Evolutionary conservation across 2,329 filamentous ascomycete species (phyloP).

Genomic region (Monosporascus sp.): DNA sequence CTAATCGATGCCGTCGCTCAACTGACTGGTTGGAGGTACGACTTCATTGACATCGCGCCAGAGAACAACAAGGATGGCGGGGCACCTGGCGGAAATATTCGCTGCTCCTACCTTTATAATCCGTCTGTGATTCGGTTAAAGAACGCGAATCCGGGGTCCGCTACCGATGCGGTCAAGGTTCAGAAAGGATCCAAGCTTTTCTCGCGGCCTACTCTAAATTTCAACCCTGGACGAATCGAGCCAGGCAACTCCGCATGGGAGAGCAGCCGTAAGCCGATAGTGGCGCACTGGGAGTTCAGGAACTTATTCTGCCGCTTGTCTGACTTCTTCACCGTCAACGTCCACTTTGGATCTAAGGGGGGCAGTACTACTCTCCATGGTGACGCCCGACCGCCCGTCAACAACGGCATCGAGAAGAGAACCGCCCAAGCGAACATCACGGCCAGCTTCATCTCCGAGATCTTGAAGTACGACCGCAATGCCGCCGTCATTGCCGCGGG

Average conservation of each 20-base stretch:
- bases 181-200: slow-evolving; percentile 22
- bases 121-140: slow-evolving; percentile 53
- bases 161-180: slow-evolving; percentile 51
- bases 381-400: slow-evolving; percentile 60
- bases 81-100: slow-evolving; percentile 66
- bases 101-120: slow-evolving; percentile 64
- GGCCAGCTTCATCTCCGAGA: slow-evolving; percentile 51
- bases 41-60: slow-evolving; percentile 55
- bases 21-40: slow-evolving; percentile 42
- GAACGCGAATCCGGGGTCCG: slow-evolving; percentile 50
- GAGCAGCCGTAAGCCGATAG: slow-evolving; percentile 60
- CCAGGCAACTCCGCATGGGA: slow-evolving; percentile 55
- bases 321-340: slow-evolving; percentile 62
- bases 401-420: slow-evolving; percentile 55
- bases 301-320: slow-evolving; percentile 18
- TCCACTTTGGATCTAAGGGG: slow-evolving; percentile 63
- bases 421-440: slow-evolving; percentile 52
- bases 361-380: slow-evolving; percentile 60
- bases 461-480: slow-evolving; percentile 49
- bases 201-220: slow-evolving; percentile 52
- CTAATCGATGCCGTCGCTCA: slow-evolving; percentile 47
- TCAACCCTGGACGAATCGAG: slow-evolving; percentile 65
- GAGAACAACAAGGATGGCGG: slow-evolving; percentile 59
- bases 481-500: slow-evolving; percentile 57
- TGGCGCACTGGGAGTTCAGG: slow-evolving; percentile 57